A percentile compares a stretch with the other conserved stretches of the same genome.
phyloP scores from a whole-genome alignment of 208 protist species.

The Acanthamoeba lenticulata region DNA sequence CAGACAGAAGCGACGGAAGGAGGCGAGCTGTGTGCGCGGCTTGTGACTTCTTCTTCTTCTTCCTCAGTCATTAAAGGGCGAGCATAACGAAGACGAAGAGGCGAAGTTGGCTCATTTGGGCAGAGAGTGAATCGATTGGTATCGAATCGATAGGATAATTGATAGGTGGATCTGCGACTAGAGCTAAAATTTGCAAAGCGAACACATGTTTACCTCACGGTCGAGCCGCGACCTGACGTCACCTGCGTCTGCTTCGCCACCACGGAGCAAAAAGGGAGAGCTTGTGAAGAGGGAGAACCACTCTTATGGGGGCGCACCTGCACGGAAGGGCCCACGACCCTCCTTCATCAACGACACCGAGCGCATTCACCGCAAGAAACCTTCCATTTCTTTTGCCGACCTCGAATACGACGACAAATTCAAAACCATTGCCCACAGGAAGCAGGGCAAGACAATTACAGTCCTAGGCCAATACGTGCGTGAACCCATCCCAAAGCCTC shows the following conservation, averaged over 20 bases:
- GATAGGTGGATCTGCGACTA: no score
- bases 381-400: slow-evolving; percentile 13
- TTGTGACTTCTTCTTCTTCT: no score
- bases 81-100: no score
- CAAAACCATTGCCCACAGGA: background rate
- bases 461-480: slow-evolving; percentile 28
- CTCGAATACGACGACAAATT: slow-evolving; percentile 41
- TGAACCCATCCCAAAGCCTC: background rate
- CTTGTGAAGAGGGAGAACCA: background rate
- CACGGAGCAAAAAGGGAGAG: background rate
- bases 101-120: no score
- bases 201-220: background rate
- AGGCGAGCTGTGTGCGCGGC: no score
- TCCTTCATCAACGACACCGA: background rate
- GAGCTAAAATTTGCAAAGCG: background rate
- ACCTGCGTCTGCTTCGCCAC: background rate
- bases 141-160: background rate
- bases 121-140: background rate
- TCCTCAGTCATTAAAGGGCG: no score
- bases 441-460: background rate
- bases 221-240: background rate
- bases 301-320: background rate
- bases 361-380: background rate
- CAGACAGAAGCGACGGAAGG: no score
- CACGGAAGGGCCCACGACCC: background rate